Evolutionary conservation across 768 basidiomycete genomes (phyloP).

Genomic region (Tulasnella sp.): DNA sequence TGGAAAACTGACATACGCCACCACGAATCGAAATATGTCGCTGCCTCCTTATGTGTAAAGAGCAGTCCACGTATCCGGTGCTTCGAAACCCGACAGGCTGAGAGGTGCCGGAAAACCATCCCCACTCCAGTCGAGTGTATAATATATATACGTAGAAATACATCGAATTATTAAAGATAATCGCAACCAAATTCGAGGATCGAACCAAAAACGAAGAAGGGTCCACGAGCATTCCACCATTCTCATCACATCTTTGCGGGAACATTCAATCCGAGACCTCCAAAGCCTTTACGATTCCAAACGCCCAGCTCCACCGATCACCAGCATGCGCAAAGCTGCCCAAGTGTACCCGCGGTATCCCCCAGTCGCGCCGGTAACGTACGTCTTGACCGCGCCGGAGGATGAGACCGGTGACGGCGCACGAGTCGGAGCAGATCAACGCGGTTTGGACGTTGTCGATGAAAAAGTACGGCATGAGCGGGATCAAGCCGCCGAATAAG

Average conservation of each 20-base stretch:
- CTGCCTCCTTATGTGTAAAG: too few species aligned
- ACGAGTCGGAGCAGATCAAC: constrained; percentile 35
- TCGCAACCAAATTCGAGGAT: neutral
- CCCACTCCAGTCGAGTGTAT: too few species aligned
- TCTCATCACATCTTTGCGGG: neutral
- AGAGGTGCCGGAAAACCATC: too few species aligned
- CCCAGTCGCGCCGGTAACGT: constrained; percentile 72
- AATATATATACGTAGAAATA: neutral
- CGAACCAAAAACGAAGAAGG: neutral
- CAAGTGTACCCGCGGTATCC: constrained; percentile 65
- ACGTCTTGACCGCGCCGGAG: constrained; percentile 83
- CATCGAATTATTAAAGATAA: neutral
- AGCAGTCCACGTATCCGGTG: too few species aligned
- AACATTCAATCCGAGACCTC: constrained; percentile 29
- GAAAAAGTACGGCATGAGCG: constrained; percentile 89
- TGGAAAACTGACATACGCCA: too few species aligned
- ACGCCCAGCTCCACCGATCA: constrained; percentile 86
- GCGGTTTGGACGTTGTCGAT: constrained; percentile 53
- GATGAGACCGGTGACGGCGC: constrained; percentile 69
- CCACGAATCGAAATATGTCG: too few species aligned
- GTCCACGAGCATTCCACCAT: neutral
- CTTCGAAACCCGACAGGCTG: too few species aligned
- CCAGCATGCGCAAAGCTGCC: constrained; percentile 78
- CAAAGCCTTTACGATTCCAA: constrained; percentile 47
- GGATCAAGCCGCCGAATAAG: constrained; percentile 86